These are phyloP conservation scores for Periconia sp. DNA, from an alignment of 2,329 filamentous ascomycete species.

Conservation along the genomic window DNA sequence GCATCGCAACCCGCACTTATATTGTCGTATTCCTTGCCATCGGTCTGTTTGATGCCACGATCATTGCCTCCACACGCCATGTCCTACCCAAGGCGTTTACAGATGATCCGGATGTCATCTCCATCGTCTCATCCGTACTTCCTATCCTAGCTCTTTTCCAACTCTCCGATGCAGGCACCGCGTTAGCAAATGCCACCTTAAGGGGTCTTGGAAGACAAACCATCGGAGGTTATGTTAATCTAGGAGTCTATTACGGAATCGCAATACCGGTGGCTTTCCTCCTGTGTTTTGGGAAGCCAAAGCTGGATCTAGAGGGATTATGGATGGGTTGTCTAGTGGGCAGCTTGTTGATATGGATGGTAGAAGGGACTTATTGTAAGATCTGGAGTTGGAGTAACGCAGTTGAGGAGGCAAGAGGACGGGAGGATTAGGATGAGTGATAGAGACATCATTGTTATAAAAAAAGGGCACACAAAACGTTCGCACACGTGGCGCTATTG, in stretches of 20 bases:
- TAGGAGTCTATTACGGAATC: constrained; percentile 47
- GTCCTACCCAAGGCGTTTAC: constrained; percentile 43
- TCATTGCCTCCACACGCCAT: constrained; percentile 37
- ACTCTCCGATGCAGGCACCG: constrained; percentile 45
- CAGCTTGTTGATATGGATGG: constrained; percentile 39
- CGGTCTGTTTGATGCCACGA: constrained; percentile 40
- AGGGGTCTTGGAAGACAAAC: constrained; percentile 46
- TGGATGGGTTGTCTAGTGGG: constrained; percentile 47
- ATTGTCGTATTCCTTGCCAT: constrained; percentile 42
- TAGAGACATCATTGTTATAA: no score
- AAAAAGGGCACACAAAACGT: no score
- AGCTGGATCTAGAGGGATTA: constrained; percentile 42
- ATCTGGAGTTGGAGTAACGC: constrained; percentile 39
- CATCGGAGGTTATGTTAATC: constrained; percentile 47
- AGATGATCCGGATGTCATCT: constrained; percentile 41
- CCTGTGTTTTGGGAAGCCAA: constrained; percentile 42
- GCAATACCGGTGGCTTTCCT: constrained; percentile 45
- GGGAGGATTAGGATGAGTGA: constrained; percentile 22
- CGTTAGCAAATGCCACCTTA: constrained; percentile 45
- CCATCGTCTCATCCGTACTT: constrained; percentile 40
- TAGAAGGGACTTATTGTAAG: constrained; percentile 40
- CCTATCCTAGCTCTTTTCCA: constrained; percentile 47
- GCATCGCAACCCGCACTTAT: constrained; percentile 41
- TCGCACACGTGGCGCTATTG: no score
- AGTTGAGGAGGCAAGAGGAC: constrained; percentile 34